These are phyloP conservation scores for Mortierella sp. DNA, from an alignment of 371 early-diverging fungal genomes.

Conservation along the genomic window DNA sequence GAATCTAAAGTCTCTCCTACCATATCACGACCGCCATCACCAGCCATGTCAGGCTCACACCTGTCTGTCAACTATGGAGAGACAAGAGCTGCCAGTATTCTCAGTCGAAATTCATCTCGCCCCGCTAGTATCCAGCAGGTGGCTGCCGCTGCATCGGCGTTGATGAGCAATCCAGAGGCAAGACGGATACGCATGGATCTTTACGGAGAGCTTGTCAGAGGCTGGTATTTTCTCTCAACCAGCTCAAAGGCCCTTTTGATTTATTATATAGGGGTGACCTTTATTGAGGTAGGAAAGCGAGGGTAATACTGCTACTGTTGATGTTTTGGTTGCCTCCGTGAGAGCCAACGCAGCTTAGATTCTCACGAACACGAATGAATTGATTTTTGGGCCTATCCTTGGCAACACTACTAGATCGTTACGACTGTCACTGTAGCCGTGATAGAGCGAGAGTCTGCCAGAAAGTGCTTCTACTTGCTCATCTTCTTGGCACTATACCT, in stretches of 20 bases:
- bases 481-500: slow-evolving; percentile 42
- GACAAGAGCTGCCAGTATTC: slow-evolving; percentile 26
- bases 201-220: slow-evolving; percentile 26
- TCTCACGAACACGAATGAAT: background rate
- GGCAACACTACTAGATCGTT: slow-evolving; percentile 15
- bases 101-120: slow-evolving; percentile 34
- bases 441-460: slow-evolving; percentile 24
- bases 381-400: background rate
- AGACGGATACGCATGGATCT: slow-evolving; percentile 31
- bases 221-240: slow-evolving; percentile 47
- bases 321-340: background rate
- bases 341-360: no score
- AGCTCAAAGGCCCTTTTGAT: slow-evolving; percentile 34
- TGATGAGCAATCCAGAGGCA: slow-evolving; percentile 29
- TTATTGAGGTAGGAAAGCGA: slow-evolving; percentile 31
- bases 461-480: slow-evolving; percentile 25
- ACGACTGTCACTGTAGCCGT: slow-evolving; percentile 19
- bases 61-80: slow-evolving; percentile 23
- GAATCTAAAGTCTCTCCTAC: background rate
- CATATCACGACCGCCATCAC: slow-evolving; percentile 14
- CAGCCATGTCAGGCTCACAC: slow-evolving; percentile 24
- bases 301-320: background rate
- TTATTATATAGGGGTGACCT: slow-evolving; percentile 37
- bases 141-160: slow-evolving; percentile 21
- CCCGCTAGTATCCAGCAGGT: slow-evolving; percentile 23